phyloP scores from a whole-genome alignment of 345 rosid genomes.

The Gossypium arboreum region DNA sequence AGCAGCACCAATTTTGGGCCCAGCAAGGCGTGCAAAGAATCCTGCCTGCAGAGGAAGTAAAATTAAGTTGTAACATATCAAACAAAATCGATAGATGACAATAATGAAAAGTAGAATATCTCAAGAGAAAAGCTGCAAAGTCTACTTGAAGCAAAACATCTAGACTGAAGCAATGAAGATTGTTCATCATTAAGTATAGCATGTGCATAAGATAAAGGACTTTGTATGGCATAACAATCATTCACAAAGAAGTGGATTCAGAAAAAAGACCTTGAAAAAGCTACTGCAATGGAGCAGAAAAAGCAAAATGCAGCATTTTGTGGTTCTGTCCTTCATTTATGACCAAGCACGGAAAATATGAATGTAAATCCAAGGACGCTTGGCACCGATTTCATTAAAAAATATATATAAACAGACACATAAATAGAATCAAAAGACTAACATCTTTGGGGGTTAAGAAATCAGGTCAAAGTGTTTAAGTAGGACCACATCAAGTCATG shows the following conservation, averaged over 20 bases:
- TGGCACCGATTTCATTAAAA: background rate
- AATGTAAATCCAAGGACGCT: background rate
- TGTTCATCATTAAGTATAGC: background rate
- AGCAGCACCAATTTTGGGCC: constrained; percentile 67
- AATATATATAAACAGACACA: background rate
- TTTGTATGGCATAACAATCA: background rate
- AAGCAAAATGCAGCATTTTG: constrained; percentile 1
- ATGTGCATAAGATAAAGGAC: background rate
- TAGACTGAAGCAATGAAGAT: background rate
- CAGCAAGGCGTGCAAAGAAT: constrained; percentile 62
- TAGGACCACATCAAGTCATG: too few relatives aligned
- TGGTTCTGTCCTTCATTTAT: background rate
- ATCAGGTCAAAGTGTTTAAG: background rate
- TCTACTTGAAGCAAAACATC: background rate
- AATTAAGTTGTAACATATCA: background rate
- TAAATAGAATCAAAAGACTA: background rate
- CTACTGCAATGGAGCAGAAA: background rate
- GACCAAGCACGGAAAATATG: background rate
- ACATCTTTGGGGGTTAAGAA: background rate
- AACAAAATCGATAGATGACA: background rate
- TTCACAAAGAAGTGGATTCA: background rate
- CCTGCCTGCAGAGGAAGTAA: constrained; percentile 54
- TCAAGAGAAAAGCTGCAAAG: constrained; percentile 7
- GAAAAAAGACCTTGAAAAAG: background rate
- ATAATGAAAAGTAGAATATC: background rate